Percentiles rank a stretch among this genome's conserved stretches.
Evolutionary conservation across 2,329 filamentous ascomycete genomes (phyloP).

Genomic region (Microsporum audouinii): DNA sequence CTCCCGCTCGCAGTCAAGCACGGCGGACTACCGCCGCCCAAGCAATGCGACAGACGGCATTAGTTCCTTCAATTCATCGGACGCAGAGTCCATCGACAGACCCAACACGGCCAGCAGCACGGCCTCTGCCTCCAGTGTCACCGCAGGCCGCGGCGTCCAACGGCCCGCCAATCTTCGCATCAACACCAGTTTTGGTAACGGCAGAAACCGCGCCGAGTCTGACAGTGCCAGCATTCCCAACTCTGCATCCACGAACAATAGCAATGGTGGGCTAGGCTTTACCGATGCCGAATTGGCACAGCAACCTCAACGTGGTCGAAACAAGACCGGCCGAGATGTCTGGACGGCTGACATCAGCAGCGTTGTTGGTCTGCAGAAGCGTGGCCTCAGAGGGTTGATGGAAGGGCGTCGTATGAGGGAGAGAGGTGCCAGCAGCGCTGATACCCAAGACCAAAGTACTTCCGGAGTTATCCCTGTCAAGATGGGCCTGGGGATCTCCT

Average conservation of each 20-base stretch:
- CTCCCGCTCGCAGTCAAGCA: not conserved
- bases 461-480: slow-evolving; percentile 1
- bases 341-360: slow-evolving; percentile 67
- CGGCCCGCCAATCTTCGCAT: slow-evolving; percentile 26
- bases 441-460: slow-evolving; percentile 17
- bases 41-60: slow-evolving; percentile 20
- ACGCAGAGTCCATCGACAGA: slow-evolving; percentile 27
- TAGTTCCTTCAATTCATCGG: slow-evolving; percentile 29
- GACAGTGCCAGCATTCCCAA: slow-evolving; percentile 29
- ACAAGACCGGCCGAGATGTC: slow-evolving; percentile 45
- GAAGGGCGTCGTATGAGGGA: slow-evolving; percentile 70
- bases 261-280: slow-evolving; percentile 22
- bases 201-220: slow-evolving; percentile 30
- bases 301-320: slow-evolving; percentile 22
- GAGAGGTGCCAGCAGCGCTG: slow-evolving; percentile 23
- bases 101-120: slow-evolving; percentile 15
- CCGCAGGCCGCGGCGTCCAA: slow-evolving; percentile 10
- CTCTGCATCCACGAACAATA: slow-evolving; percentile 29
- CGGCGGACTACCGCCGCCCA: slow-evolving; percentile 12
- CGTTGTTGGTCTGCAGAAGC: slow-evolving; percentile 90
- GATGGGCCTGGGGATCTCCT: slow-evolving; percentile 6
- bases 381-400: slow-evolving; percentile 84
- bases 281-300: slow-evolving; percentile 23
- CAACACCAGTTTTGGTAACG: slow-evolving; percentile 26
- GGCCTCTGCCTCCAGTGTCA: not conserved